Base-by-base conservation (phyloP, 2,329 filamentous ascomycete species). In the Volutella citrinella region DNA sequence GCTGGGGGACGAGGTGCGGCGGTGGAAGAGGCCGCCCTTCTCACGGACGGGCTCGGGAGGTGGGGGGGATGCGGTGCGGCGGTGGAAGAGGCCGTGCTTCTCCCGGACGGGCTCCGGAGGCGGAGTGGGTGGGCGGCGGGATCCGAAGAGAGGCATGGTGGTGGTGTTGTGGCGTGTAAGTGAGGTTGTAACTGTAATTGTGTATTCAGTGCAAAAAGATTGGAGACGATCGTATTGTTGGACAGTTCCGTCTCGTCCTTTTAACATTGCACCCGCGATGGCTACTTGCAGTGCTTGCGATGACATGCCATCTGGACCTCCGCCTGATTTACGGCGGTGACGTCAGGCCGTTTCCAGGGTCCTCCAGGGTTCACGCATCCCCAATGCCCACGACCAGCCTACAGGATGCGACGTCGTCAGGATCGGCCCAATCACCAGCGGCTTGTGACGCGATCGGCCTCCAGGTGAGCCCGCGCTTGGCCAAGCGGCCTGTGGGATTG, bases 41-140 rank as follows among this genome's bases (percentile, higher is more conserved):
- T 41, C 21, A 14, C 33, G 46, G 27, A 52, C 52, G 6, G 53
- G 57, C 38, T 61, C 57, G 7, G 54, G 55, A 1, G 51, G 42
- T 12, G 47, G 47, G 19, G 54, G 48, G 21, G 57, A 58, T n/a
- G n/a, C n/a, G n/a, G n/a, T n/a, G n/a, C n/a, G n/a, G 15, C 51
- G 58, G 38, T 51, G 48, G 46, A 69, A 68, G 47, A 68, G 55
- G 34, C 64, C 53, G 45, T 58, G 57, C 13, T 58, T 60, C 45
- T 46, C 26, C 12, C 29, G 18, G 20, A 30, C 27, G 37, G 34
- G 27, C 31, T 56, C 53, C 7, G 57, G 61, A 40, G 63, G 59
- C 5, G 55, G 54, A 1, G 55, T 46, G 16, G 54, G 52, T 15
- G 60, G 47, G 13, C 49, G 52, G 21, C 49, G 54, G 19, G 49